Evolutionary conservation across 2,329 filamentous ascomycete species (phyloP), one percentile per base, ranked within the genome.

Genomic region (Paecilomyces fulvus): DNA sequence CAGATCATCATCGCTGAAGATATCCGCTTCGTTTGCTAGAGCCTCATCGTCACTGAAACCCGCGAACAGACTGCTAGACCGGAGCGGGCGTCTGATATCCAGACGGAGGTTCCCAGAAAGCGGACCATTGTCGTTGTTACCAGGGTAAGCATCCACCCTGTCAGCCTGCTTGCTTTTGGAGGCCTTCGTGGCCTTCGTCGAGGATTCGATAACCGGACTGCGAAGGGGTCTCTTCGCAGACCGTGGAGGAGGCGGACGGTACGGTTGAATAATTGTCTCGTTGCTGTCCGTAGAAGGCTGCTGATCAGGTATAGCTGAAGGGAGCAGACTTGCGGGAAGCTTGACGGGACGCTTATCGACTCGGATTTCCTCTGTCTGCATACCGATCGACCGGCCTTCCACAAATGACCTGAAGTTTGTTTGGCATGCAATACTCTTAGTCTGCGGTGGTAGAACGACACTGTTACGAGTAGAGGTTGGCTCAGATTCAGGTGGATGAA

Each of bases 331-430:
- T 1, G 84, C 77, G 12, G 90, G 90, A 25, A 96, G 78, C 62
- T 85, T 86, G 59, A 87, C 83, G 49, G 90, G 76, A 59, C 91
- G 83, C 74, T 84, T 83, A 67, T 95, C 92, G 5, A 95, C 83
- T 55, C 89, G 83, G 57, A 97, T 96, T 58, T 90, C 89, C 63
- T 97, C 92, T 0, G 94, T 99, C 76, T 99, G 94, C 57, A 92
- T 80, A 2, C 82, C 84, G 50, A 74, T 79, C 56, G 80, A 86
- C 46, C 75, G 76, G 62, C 78, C 77, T 17, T 75, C 70, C 25
- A 72, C 68, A 9, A 77, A 64, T 33, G 77, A 65, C 10, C 79
- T 71, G 52, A 84, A 76, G 37, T 80, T 80, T 25, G 91, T 90
- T 72, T 99, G 94, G 65, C 88, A 92, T 17, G 85, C 86, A 60